Base-by-base conservation (phyloP, 306 rosid species). In the Lithocarpus polystachyus region DNA sequence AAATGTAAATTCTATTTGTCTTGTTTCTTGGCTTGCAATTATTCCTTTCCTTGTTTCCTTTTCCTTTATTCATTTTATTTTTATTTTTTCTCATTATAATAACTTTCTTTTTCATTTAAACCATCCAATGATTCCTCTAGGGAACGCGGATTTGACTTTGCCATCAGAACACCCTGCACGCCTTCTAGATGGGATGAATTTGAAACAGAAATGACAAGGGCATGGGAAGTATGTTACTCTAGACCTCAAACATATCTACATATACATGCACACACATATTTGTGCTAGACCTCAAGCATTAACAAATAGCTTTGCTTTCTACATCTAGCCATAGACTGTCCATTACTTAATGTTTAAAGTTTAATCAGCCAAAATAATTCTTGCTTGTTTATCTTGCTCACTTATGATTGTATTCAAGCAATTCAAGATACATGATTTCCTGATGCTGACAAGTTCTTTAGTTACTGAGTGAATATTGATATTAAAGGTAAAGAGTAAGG, bases 131-230 rank as follows among this genome's bases (percentile, higher is more conserved):
- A 45, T n/a, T 56, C 20, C 78, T 76, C n/a, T 77, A 95, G 99
- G 91, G 93, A 90, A 85, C 79, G 79, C 51, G 90, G 90, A 88
- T 95, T 82, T 77, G 99, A 95, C 82, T 95, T 95, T 84, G 90
- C 99, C 71, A 93, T 95, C 81, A 89, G 86, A 88, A 95, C 94
- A 78, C 98, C 98, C 75, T 88, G 96, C 82, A 86, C 93, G 13
- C 94, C 94, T 79, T 84, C 93, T 65, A 91, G 99, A 85, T 95
- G 99, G 98, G 94, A 88, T 68, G 92, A 93, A 69, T 95, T 90
- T 90, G 97, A 95, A 75, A 88, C 89, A 77, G 99, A 95, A 86
- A 93, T 95, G 97, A 70, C 92, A 52, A 54, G 77, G 86, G 97
- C 99, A 71, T 95, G 99, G 99, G 96, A 95, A 75, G 99, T 95